Base-by-base conservation (phyloP, 2,329 filamentous ascomycete genomes). In the Colletotrichum eleusines region DNA sequence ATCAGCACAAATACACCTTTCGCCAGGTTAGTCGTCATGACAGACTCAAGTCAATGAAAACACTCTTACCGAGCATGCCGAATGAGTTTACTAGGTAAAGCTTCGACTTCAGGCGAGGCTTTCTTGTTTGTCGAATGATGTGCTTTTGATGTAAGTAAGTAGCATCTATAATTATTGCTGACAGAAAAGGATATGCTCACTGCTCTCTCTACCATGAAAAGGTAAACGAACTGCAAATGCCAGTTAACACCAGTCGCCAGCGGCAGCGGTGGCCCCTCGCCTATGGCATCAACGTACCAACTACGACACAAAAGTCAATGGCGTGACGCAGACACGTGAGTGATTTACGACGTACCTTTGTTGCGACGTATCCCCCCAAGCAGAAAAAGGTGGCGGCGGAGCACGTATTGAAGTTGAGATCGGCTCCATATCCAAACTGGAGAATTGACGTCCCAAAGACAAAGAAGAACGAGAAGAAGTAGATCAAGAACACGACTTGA, bases 201-300 rank as follows among this genome's bases (percentile, higher is more conserved):
- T 46, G 68, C 68, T 7, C 68, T 38, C 18, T 70, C 68, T 31
- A 70, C 68, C 68, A 70, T 70, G 42, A 67, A 70, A 5, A 70
- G 68, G 35, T 70, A 70, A 42, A 70, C 67, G 28, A 70, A 70
- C 68, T 70, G 7, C 18, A 38, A 14, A 1, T 16, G 33, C 9
- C 16, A 20, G n/a, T 61, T 28, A 61, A 44, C 33, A 7, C 6
- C n/a, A 5, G n/a, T 2, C 16, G 14, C 14, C 20, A 1, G 44
- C 5, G 16, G 20, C n/a, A 55, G 2, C 12, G 5, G 14, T 18
- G 20, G 20, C 33, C 28, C n/a, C 31, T 20, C 1, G 9, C 44
- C 2, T 0, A 18, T 5, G 16, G 16, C 14, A 5, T 23, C 2
- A 20, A 51, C 59, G 26, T 28, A 61, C 59, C 59, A 61, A n/a